phyloP scores from a whole-genome alignment of 164 flowering plant genomes.

The Aristolochia californica region DNA sequence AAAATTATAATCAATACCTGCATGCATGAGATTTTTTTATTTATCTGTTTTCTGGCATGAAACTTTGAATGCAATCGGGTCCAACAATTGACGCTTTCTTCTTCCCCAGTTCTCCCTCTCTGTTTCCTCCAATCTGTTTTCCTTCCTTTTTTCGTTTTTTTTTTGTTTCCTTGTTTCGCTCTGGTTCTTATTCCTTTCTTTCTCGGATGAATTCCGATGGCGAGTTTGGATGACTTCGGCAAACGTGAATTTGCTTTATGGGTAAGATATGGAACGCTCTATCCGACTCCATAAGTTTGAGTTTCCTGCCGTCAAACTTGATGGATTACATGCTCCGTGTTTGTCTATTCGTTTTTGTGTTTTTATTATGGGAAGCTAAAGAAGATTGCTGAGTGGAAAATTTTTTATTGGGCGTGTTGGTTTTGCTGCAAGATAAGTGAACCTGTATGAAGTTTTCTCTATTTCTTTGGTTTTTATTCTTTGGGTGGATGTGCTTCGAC shows the following conservation, averaged over 20 bases:
- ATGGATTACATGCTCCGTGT: background rate
- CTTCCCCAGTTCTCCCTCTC: background rate
- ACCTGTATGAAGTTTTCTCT: background rate
- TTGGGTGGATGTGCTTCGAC: background rate
- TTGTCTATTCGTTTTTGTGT: background rate
- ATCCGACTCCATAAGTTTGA: background rate
- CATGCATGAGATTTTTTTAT: background rate
- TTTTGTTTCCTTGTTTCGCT: background rate
- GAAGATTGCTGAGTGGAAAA: no score
- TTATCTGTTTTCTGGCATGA: background rate
- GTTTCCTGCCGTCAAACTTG: background rate
- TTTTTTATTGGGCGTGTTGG: no score
- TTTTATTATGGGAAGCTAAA: no score
- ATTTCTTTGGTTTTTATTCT: background rate
- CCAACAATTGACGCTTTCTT: background rate
- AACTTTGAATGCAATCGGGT: background rate
- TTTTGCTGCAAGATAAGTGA: no score
- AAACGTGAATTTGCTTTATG: background rate
- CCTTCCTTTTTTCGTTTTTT: background rate
- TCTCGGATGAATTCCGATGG: background rate
- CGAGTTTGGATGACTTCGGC: background rate
- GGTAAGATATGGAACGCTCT: slow-evolving; percentile 1
- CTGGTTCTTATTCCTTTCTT: slow-evolving; percentile 1
- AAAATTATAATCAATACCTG: no score
- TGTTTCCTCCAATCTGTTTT: background rate